Conservation (phyloP, 441 rosid genomes). For the Cnidoscolus chayamansa region DNA sequence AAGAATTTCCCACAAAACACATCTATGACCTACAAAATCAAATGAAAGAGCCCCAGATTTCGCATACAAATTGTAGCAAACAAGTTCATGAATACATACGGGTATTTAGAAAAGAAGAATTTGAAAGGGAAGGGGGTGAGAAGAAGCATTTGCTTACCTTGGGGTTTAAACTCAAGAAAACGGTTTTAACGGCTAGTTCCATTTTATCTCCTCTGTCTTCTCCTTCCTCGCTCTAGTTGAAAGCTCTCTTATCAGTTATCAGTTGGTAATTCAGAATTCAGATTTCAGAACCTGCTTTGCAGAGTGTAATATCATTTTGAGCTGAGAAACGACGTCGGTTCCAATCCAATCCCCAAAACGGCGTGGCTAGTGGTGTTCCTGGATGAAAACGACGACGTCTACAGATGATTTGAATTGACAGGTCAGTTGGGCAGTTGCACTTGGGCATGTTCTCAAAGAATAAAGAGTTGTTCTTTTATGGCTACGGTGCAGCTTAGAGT, state of each 20-base stretch:
- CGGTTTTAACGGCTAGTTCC: slow-evolving; percentile 40
- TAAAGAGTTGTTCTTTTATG: background rate
- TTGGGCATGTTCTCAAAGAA: background rate
- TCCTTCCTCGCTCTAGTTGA: background rate
- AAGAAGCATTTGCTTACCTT: slow-evolving; percentile 22
- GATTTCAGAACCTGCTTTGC: too few relatives aligned
- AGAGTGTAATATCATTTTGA: too few relatives aligned
- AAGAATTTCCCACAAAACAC: background rate
- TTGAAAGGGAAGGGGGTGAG: background rate
- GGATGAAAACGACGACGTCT: background rate
- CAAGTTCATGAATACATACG: background rate
- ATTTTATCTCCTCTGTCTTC: slow-evolving; percentile 20
- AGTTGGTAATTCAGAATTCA: too few relatives aligned
- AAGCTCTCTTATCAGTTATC: slow-evolving; percentile 12
- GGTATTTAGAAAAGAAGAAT: background rate
- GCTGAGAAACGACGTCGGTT: background rate
- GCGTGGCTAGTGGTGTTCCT: background rate
- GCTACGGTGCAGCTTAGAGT: background rate
- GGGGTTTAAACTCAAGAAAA: slow-evolving; percentile 30
- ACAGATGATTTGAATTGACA: background rate
- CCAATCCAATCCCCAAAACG: background rate
- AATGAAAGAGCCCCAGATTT: background rate
- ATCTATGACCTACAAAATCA: too few relatives aligned
- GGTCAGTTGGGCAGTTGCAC: background rate
- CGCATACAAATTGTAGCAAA: background rate